These are phyloP conservation scores for Coprinopsis cinerea DNA, from an alignment of 768 basidiomycete species.

Conservation along the genomic window DNA sequence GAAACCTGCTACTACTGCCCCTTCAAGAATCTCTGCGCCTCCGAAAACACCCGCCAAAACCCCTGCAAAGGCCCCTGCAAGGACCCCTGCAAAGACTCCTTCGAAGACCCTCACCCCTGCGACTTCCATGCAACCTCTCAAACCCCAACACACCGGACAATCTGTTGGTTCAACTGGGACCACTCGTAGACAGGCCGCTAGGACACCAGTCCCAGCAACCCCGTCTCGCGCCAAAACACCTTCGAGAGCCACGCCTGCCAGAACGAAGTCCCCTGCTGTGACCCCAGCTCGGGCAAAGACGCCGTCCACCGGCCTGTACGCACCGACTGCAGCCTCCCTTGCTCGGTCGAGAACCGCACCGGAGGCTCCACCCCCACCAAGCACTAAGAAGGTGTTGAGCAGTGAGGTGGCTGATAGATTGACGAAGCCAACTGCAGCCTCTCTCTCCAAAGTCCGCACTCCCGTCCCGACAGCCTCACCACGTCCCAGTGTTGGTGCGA, in stretches of 20 bases:
- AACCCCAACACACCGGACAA: slow-evolving; percentile 30
- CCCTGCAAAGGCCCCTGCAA: slow-evolving; percentile 19
- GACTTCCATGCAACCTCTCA: slow-evolving; percentile 22
- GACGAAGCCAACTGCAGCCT: slow-evolving; percentile 80
- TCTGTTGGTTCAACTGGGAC: slow-evolving; percentile 19
- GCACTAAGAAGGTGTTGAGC: slow-evolving; percentile 50
- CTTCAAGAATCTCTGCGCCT: slow-evolving; percentile 14
- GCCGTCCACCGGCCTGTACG: slow-evolving; percentile 63
- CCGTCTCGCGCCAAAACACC: slow-evolving; percentile 52
- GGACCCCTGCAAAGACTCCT: slow-evolving; percentile 18
- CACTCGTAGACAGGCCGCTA: slow-evolving; percentile 15
- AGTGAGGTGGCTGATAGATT: slow-evolving; percentile 57
- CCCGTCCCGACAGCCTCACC: slow-evolving; percentile 14
- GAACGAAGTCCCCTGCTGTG: slow-evolving; percentile 16
- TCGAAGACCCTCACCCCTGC: slow-evolving; percentile 17
- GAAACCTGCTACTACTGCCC: slow-evolving; percentile 1
- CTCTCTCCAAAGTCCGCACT: slow-evolving; percentile 48
- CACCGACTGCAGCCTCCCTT: slow-evolving; percentile 79
- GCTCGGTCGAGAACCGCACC: slow-evolving; percentile 58
- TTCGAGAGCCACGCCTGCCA: slow-evolving; percentile 21
- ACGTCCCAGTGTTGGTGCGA: slow-evolving; percentile 14
- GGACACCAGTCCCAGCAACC: slow-evolving; percentile 18
- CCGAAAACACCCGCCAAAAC: slow-evolving; percentile 17
- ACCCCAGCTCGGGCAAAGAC: slow-evolving; percentile 45
- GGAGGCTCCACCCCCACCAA: slow-evolving; percentile 38